Evolutionary conservation across 495 filamentous ascomycete genomes (phyloP).

Genomic region (Cairneyella variabilis): DNA sequence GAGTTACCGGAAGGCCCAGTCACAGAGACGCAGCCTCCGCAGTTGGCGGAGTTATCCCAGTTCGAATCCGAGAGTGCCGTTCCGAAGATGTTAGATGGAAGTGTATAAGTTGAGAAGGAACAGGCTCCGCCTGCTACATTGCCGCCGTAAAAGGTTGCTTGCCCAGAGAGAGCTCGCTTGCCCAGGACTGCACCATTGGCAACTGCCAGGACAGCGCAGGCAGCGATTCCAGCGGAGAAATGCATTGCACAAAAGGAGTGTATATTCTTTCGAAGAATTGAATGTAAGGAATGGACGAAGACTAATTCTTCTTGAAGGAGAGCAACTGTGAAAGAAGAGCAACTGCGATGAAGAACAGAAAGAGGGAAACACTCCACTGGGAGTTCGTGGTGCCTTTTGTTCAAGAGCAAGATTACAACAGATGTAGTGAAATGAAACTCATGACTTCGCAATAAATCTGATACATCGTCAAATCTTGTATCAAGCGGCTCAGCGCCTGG

Average conservation of each 20-base stretch:
- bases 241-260: conserved; percentile 11
- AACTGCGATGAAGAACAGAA: background rate
- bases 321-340: background rate
- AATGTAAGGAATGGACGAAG: conserved; percentile 25
- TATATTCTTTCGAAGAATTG: conserved; percentile 11
- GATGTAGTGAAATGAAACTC: background rate
- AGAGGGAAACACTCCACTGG: background rate
- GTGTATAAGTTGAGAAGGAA: conserved; percentile 54
- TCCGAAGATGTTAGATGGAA: conserved; percentile 50
- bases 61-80: conserved; percentile 46
- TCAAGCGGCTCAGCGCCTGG: background rate
- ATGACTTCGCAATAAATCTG: background rate
- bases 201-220: conserved; percentile 14
- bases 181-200: conserved; percentile 18
- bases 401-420: background rate
- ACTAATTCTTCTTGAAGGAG: conserved; percentile 18
- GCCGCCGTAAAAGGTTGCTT: conserved; percentile 53
- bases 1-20: conserved; percentile 50
- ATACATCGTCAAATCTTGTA: background rate
- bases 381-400: background rate
- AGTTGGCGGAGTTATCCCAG: conserved; percentile 50
- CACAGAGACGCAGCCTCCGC: conserved; percentile 55
- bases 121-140: conserved; percentile 55
- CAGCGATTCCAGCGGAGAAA: conserved; percentile 18
- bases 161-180: conserved; percentile 27